Percentiles rank a stretch among this genome's conserved stretches.
Evolutionary conservation across 1,139 yeast species (phyloP).

Genomic region (Torulaspora pretoriensis): DNA sequence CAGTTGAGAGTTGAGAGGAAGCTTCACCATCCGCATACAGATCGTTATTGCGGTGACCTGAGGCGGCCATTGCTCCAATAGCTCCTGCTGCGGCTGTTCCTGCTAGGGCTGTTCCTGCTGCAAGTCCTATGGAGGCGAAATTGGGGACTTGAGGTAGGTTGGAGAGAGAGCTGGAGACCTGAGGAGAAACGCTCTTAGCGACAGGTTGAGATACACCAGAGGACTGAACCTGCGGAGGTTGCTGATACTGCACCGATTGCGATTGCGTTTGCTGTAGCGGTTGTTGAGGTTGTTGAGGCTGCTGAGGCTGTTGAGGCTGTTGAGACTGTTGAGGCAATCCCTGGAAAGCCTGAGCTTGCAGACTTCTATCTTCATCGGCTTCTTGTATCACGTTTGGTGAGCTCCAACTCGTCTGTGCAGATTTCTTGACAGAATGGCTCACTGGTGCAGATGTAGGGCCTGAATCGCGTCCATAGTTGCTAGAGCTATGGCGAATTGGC

Average conservation of each 20-base stretch:
- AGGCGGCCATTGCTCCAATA: constrained; percentile 6
- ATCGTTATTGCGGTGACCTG: constrained; percentile 41
- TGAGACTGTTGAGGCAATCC: constrained; percentile 27
- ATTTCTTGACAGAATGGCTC: constrained; percentile 11
- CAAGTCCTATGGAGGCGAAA: constrained; percentile 23
- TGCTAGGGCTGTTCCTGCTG: constrained; percentile 2
- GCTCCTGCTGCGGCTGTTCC: constrained; percentile 12
- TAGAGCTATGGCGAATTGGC: constrained; percentile 18
- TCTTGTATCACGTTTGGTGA: constrained; percentile 11
- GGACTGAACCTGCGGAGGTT: constrained; percentile 3
- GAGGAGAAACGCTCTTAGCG: constrained; percentile 10
- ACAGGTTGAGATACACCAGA: constrained; percentile 6
- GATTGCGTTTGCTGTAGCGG: constrained; percentile 6
- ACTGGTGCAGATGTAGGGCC: constrained; percentile 35
- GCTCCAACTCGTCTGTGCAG: constrained; percentile 11
- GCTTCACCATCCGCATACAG: constrained; percentile 55
- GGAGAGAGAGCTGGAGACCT: constrained; percentile 18
- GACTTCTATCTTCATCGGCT: constrained; percentile 12
- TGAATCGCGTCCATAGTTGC: constrained; percentile 5
- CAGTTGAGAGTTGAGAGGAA: constrained; percentile 66
- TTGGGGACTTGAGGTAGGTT: constrained; percentile 33
- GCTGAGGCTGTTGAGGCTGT: constrained; percentile 17
- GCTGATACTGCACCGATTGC: constrained; percentile 12
- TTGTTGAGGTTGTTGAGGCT: constrained; percentile 19
- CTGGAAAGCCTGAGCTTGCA: constrained; percentile 6